phyloP scores from a whole-genome alignment of 805 yeast species.

The Wickerhamomyces sydowiorum region DNA sequence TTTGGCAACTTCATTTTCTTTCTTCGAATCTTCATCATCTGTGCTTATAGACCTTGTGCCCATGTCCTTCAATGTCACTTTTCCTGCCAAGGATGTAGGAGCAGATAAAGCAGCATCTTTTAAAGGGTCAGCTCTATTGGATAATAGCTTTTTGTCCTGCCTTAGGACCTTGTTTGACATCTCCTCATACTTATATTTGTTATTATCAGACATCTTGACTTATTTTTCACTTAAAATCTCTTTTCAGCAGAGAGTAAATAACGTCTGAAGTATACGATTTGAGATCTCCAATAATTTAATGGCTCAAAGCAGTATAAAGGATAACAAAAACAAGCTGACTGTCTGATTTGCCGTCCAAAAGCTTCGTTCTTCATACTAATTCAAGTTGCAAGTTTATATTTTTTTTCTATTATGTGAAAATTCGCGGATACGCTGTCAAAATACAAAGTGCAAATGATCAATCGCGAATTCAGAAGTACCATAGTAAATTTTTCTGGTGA shows the following conservation, averaged over 20 bases:
- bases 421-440: not conserved
- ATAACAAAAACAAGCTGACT: too few relatives aligned
- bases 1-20: constrained; percentile 16
- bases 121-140: constrained; percentile 31
- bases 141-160: constrained; percentile 48
- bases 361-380: too few relatives aligned
- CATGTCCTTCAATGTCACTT: constrained; percentile 62
- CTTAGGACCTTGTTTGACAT: constrained; percentile 73
- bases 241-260: too few relatives aligned
- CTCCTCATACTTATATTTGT: constrained; percentile 53
- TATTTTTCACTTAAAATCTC: not conserved
- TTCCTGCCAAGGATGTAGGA: constrained; percentile 72
- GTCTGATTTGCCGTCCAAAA: not conserved
- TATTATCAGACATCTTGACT: constrained; percentile 14
- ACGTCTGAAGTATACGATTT: too few relatives aligned
- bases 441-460: not conserved
- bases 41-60: constrained; percentile 36
- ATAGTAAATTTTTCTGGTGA: not conserved
- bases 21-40: constrained; percentile 6
- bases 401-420: not conserved
- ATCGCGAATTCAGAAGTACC: not conserved
- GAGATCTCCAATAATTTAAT: too few relatives aligned
- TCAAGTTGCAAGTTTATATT: not conserved
- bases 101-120: constrained; percentile 47
- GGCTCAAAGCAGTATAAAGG: too few relatives aligned